Percentiles rank a stretch among this genome's conserved stretches.
Evolutionary conservation across 2,329 filamentous ascomycete genomes (phyloP).

Genomic region (Ascochyta koolunga): DNA sequence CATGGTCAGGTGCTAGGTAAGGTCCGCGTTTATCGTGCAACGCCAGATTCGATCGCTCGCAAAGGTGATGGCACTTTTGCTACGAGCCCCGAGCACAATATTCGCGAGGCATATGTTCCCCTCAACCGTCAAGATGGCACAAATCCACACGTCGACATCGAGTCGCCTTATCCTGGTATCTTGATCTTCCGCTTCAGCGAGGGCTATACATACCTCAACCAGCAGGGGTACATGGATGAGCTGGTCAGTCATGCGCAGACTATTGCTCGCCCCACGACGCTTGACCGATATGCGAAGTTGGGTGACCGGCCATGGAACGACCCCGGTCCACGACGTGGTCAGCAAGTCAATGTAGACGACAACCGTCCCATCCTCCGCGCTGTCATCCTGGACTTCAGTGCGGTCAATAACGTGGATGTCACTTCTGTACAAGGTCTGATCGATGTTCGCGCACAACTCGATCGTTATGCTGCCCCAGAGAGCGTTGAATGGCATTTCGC

Average conservation of each 20-base stretch:
- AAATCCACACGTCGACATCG: slow-evolving; percentile 81
- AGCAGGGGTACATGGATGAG: slow-evolving; percentile 84
- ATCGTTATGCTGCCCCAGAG: slow-evolving; percentile 79
- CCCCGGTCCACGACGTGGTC: slow-evolving; percentile 71
- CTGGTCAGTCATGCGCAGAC: slow-evolving; percentile 52
- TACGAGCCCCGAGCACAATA: slow-evolving; percentile 8
- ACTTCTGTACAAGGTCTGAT: slow-evolving; percentile 92
- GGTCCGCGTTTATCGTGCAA: slow-evolving; percentile 82
- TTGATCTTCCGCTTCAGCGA: slow-evolving; percentile 97
- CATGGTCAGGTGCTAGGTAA: slow-evolving; percentile 78
- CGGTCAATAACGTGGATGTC: slow-evolving; percentile 91
- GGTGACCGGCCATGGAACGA: slow-evolving; percentile 91
- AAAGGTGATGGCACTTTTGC: slow-evolving; percentile 27
- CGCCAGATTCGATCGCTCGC: slow-evolving; percentile 74
- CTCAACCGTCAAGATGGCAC: slow-evolving; percentile 87
- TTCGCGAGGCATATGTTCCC: slow-evolving; percentile 62
- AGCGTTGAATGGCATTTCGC: slow-evolving; percentile 94
- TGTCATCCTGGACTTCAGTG: slow-evolving; percentile 91
- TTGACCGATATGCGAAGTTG: slow-evolving; percentile 63
- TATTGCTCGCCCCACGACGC: slow-evolving; percentile 77
- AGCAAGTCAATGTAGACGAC: slow-evolving; percentile 55
- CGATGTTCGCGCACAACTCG: slow-evolving; percentile 92
- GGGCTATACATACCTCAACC: slow-evolving; percentile 96
- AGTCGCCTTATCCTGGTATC: slow-evolving; percentile 84
- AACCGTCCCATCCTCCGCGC: slow-evolving; percentile 76